Base-by-base conservation (phyloP, 768 basidiomycete genomes). In the Pisolithus orientalis region DNA sequence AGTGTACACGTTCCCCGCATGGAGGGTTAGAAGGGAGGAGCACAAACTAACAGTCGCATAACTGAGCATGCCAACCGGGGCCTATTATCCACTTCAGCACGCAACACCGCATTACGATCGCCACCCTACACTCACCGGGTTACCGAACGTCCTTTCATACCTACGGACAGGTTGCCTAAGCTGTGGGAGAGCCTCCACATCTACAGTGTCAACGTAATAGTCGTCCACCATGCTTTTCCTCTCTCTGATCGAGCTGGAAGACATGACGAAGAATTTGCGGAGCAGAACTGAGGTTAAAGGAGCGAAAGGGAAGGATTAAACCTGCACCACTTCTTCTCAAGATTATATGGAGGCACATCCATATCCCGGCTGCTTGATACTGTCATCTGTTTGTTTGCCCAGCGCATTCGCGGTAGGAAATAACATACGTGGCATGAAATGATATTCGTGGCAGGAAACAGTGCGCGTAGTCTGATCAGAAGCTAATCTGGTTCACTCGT, bases 41-140 rank as follows among this genome's bases (percentile, higher is more conserved):
- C 65, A 67, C 46, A 67, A 49, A 16, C 67, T 64, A 32, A 62
- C 65, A 11, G 64, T 63, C 24, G 65, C 61, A 27, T 62, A 65
- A 21, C 63, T 55, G 52, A 65, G 55, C 63, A 67, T 62, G 7
- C 64, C 64, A 44, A 67, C 39, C 42, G 64, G 63, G 44, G 58
- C 59, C 65, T 66, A 39, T 7, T 47, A 40, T 21, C 40, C 10
- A 32, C 31, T 44, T 9, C 43, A 50, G 51, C 46, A 6, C 14
- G 50, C n/a, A 11, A 2, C 24, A 46, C 5, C 37, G n/a, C 5
- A 1, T 17, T 24, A 39, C 6, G 27, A 34, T 8, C 27, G 32
- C 21, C 21, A 6, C 4, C 8, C n/a, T 6, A 32, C 13, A 55
- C 62, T 9, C 31, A 63, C 63, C 1, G 64, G 62, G 34, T 64